Conservation (phyloP, 2,329 filamentous ascomycete genomes). For the Rhynchosporium secalis region DNA sequence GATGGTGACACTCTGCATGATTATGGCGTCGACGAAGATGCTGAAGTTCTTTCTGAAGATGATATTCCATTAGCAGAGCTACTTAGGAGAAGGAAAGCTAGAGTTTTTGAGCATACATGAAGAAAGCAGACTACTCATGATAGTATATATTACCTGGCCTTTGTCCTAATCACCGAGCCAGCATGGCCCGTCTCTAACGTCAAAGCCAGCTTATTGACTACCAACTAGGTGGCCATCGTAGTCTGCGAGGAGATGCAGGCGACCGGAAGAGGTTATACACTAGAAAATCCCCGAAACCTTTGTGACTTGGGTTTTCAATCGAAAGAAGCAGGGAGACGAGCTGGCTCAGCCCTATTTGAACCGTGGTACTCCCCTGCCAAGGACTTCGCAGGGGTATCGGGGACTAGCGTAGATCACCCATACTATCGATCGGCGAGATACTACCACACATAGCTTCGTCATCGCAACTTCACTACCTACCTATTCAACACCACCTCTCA, state of each 20-base stretch:
- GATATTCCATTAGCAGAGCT: conserved; percentile 72
- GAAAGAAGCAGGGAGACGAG: too few relatives aligned
- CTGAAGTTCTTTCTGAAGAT: conserved; percentile 59
- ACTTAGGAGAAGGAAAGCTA: conserved; percentile 54
- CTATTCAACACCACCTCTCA: neutral
- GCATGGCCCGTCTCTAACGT: neutral
- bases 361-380: conserved; percentile 7
- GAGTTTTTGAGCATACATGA: conserved; percentile 8
- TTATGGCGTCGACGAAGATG: conserved; percentile 78
- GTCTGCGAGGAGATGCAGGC: too few relatives aligned
- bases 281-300: too few relatives aligned
- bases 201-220: too few relatives aligned
- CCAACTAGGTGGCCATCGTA: too few relatives aligned
- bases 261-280: too few relatives aligned
- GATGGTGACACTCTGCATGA: conserved; percentile 75
- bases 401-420: conserved; percentile 2
- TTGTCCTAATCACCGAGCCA: neutral
- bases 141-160: neutral
- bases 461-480: neutral
- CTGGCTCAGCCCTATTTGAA: neutral
- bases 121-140: neutral
- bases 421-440: neutral
- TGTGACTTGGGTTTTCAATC: too few relatives aligned
- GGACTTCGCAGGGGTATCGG: conserved; percentile 8
- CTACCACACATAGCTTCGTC: conserved; percentile 13